These are phyloP conservation scores for Corynespora cassiicola DNA, from an alignment of 2,329 filamentous ascomycete species.

Conservation along the genomic window DNA sequence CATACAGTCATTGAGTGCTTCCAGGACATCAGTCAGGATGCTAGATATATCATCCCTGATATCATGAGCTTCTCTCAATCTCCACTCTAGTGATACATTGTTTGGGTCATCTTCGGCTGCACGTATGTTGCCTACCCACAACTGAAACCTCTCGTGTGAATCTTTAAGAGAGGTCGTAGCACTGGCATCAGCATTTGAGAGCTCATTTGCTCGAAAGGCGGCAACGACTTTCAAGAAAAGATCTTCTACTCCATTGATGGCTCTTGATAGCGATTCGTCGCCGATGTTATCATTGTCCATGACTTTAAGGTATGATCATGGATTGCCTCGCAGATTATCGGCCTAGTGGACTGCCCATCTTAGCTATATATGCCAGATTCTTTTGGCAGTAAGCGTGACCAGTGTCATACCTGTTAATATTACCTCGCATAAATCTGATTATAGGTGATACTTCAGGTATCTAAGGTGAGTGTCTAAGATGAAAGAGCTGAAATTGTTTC, in stretches of 20 bases:
- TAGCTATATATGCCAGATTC: too few relatives aligned
- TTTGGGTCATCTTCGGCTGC: constrained; percentile 17
- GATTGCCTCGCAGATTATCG: neutral
- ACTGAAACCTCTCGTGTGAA: constrained; percentile 19
- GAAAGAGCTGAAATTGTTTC: too few relatives aligned
- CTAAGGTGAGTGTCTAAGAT: too few relatives aligned
- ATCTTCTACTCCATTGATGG: constrained; percentile 6
- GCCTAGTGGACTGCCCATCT: too few relatives aligned
- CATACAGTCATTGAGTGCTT: constrained; percentile 16
- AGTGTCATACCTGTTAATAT: too few relatives aligned
- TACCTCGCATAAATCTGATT: too few relatives aligned
- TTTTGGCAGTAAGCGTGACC: too few relatives aligned
- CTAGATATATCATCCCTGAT: too few relatives aligned
- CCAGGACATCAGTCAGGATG: constrained; percentile 10
- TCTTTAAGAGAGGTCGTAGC: constrained; percentile 12
- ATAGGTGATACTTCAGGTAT: too few relatives aligned
- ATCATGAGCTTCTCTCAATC: constrained; percentile 19
- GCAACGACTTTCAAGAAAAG: too few relatives aligned
- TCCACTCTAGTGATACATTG: constrained; percentile 20
- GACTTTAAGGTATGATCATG: neutral
- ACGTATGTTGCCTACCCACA: constrained; percentile 26
- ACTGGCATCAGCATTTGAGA: neutral
- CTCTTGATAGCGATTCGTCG: constrained; percentile 13
- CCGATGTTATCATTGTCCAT: constrained; percentile 5
- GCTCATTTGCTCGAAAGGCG: constrained; percentile 2